Conservation (phyloP, 306 rosid species). For the Castanea crenata region DNA sequence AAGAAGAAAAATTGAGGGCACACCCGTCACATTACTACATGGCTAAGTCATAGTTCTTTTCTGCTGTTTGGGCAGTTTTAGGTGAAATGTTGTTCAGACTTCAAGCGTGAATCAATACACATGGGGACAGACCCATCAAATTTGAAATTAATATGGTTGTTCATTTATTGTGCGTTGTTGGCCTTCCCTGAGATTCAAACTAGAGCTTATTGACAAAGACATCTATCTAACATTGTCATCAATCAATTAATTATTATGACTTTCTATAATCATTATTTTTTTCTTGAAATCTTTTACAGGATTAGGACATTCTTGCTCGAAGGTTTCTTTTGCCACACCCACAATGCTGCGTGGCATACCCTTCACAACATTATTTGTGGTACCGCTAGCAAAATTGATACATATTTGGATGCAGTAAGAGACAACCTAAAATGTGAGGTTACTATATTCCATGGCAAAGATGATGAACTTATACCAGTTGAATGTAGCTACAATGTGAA, state of each 20-base stretch:
- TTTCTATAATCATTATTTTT: background rate
- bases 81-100: conserved; percentile 11
- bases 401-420: conserved; percentile 48
- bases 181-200: background rate
- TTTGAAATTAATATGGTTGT: background rate
- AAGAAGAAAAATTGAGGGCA: too few species aligned
- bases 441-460: conserved; percentile 67
- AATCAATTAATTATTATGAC: too few species aligned
- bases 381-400: conserved; percentile 61
- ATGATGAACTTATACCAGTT: conserved; percentile 76
- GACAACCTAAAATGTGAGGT: conserved; percentile 58
- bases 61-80: background rate
- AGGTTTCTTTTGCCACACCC: conserved; percentile 96
- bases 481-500: conserved; percentile 73
- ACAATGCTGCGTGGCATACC: conserved; percentile 98
- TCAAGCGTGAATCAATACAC: background rate
- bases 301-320: conserved; percentile 69
- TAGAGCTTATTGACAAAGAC: conserved; percentile 4
- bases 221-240: background rate
- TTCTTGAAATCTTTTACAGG: conserved; percentile 32
- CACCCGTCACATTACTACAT: too few species aligned
- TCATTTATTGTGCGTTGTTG: conserved; percentile 3
- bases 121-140: conserved; percentile 1
- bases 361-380: conserved; percentile 92
- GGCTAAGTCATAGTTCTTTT: background rate